Percentiles rank a stretch among this genome's conserved stretches.
Evolutionary conservation across 2,329 filamentous ascomycete species (phyloP).

Genomic region (Eutypa lata): DNA sequence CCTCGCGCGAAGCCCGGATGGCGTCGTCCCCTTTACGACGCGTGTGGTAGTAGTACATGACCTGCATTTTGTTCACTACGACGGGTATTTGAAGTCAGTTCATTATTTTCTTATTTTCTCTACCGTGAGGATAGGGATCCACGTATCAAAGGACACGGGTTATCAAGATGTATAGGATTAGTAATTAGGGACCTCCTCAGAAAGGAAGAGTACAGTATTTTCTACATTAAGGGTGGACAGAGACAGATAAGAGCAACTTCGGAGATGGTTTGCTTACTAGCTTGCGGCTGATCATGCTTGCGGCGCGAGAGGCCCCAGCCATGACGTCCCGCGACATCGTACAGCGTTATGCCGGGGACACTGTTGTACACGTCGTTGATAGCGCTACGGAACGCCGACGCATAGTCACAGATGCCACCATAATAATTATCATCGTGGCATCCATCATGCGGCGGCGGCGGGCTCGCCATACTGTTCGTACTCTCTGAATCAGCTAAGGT

Average conservation of each 20-base stretch:
- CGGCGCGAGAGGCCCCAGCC: slow-evolving; percentile 49
- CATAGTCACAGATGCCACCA: slow-evolving; percentile 47
- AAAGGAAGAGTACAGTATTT: no score
- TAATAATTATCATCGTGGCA: slow-evolving; percentile 10
- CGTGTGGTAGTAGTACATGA: not conserved
- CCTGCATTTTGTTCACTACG: not conserved
- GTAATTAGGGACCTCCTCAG: no score
- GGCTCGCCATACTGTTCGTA: slow-evolving; percentile 37
- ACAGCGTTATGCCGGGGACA: slow-evolving; percentile 45
- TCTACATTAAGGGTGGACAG: no score
- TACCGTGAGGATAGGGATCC: no score
- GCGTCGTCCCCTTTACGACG: not conserved
- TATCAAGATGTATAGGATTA: no score
- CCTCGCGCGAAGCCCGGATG: slow-evolving; percentile 17
- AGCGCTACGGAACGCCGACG: slow-evolving; percentile 42
- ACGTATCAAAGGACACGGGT: no score
- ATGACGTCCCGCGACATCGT: slow-evolving; percentile 46
- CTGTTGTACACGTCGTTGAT: slow-evolving; percentile 51
- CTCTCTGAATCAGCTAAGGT: no score
- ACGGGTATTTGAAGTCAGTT: not conserved
- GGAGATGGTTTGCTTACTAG: slow-evolving; percentile 9
- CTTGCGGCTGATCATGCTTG: slow-evolving; percentile 32
- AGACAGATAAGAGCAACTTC: no score
- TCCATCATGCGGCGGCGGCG: slow-evolving; percentile 30
- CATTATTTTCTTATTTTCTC: no score